phyloP scores from a whole-genome alignment of 805 yeast genomes.

The Komagataella ulmi region DNA sequence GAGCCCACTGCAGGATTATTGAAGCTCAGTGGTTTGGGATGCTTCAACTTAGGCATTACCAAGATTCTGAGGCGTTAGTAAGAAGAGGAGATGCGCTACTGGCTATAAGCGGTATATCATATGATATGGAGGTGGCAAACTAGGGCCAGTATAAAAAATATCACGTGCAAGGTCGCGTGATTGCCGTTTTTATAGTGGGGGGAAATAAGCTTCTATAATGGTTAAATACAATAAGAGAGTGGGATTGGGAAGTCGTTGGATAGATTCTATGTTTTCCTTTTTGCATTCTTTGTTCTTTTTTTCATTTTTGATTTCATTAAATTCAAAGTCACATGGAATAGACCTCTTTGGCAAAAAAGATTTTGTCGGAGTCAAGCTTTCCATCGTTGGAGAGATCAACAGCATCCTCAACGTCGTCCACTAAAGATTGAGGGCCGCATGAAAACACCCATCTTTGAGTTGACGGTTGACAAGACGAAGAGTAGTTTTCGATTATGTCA shows the following conservation, averaged over 20 bases:
- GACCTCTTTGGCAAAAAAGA: not conserved
- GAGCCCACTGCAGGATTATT: not conserved
- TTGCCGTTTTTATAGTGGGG: not conserved
- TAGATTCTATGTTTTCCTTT: too few relatives aligned
- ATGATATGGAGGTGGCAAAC: not conserved
- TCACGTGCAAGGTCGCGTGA: not conserved
- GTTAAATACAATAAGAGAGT: not conserved
- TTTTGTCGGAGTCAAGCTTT: not conserved
- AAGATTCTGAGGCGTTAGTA: not conserved
- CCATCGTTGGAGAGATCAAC: not conserved
- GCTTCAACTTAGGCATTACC: not conserved
- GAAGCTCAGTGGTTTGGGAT: not conserved
- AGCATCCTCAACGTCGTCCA: conserved; percentile 15
- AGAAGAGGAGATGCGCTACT: not conserved
- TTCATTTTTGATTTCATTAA: too few relatives aligned
- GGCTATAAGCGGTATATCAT: not conserved
- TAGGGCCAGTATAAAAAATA: not conserved
- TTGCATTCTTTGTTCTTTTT: not conserved
- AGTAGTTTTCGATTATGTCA: conserved; percentile 14
- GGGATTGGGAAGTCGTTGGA: not conserved
- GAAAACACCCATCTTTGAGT: conserved; percentile 38
- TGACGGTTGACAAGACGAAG: conserved; percentile 16
- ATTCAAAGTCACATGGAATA: not conserved
- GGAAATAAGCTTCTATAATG: not conserved
- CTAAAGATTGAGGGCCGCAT: conserved; percentile 42